phyloP scores from a whole-genome alignment of 2,329 filamentous ascomycete genomes.

The Trichoderma atrobrunneum region DNA sequence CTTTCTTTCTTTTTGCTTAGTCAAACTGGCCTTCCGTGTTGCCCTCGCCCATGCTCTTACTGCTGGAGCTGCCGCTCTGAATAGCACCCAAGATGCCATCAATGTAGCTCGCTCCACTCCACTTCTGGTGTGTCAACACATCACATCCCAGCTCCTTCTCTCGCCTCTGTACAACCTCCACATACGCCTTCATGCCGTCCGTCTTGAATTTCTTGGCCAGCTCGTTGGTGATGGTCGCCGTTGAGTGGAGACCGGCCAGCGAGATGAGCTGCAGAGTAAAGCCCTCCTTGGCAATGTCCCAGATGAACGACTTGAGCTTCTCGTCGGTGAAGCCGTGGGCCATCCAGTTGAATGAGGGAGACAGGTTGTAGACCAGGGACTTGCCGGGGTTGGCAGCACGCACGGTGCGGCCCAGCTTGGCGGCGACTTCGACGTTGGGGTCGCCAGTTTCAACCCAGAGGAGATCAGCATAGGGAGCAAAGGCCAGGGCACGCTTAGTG shows the following conservation, averaged over 20 bases:
- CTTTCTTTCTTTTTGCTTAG: slow-evolving; percentile 21
- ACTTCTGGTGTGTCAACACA: slow-evolving; percentile 93
- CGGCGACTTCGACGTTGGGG: slow-evolving; percentile 75
- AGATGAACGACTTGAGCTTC: slow-evolving; percentile 86
- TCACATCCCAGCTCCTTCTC: slow-evolving; percentile 92
- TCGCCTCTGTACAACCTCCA: slow-evolving; percentile 82
- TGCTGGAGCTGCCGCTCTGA: slow-evolving; percentile 85
- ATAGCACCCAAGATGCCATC: slow-evolving; percentile 88
- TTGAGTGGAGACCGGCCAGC: slow-evolving; percentile 64
- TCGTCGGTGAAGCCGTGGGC: slow-evolving; percentile 83
- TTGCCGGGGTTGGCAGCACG: slow-evolving; percentile 69
- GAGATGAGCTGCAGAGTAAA: slow-evolving; percentile 69
- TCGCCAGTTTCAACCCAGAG: slow-evolving; percentile 97
- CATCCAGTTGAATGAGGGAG: slow-evolving; percentile 98
- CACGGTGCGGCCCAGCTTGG: slow-evolving; percentile 73
- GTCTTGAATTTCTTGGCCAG: slow-evolving; percentile 79
- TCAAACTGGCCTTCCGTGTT: slow-evolving; percentile 77
- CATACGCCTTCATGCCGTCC: slow-evolving; percentile 95
- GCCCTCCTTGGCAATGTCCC: slow-evolving; percentile 90
- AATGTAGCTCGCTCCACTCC: slow-evolving; percentile 68
- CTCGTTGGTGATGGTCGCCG: slow-evolving; percentile 65
- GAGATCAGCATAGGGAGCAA: slow-evolving; percentile 88
- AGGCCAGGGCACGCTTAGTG: slow-evolving; percentile 89
- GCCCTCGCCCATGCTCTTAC: slow-evolving; percentile 90
- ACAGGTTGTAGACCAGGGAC: slow-evolving; percentile 93